A percentile compares a stretch with the other conserved stretches of the same genome.
Conservation (phyloP, 495 filamentous ascomycete genomes). For the Pyrenula massariospora region DNA sequence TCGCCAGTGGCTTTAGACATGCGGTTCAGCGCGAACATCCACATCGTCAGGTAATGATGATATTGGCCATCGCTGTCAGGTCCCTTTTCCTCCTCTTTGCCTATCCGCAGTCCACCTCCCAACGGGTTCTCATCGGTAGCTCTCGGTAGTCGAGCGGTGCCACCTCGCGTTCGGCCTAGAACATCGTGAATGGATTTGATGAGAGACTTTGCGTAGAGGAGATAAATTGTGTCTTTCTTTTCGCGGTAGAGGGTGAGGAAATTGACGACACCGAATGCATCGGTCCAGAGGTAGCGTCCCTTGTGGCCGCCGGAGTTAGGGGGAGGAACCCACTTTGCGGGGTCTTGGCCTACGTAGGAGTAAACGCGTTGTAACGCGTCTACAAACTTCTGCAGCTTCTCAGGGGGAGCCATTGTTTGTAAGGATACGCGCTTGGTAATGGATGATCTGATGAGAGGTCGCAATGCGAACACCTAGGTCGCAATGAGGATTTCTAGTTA, state of each 20-base stretch:
- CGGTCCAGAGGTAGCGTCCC: slow-evolving; percentile 60
- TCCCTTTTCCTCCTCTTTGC: slow-evolving; percentile 40
- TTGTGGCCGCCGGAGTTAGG: slow-evolving; percentile 45
- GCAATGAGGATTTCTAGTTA: neutral
- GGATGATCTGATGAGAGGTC: neutral
- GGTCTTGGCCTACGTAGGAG: slow-evolving; percentile 18
- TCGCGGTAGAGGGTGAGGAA: slow-evolving; percentile 44
- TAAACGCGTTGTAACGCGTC: slow-evolving; percentile 29
- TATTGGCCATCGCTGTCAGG: slow-evolving; percentile 54
- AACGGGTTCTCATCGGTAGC: slow-evolving; percentile 45
- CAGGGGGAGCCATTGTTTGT: neutral
- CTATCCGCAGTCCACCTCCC: slow-evolving; percentile 51
- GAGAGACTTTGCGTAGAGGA: slow-evolving; percentile 39
- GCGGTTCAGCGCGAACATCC: slow-evolving; percentile 61
- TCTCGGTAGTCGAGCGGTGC: slow-evolving; percentile 30
- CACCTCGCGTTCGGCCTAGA: slow-evolving; percentile 44
- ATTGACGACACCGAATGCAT: slow-evolving; percentile 59
- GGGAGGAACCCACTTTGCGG: slow-evolving; percentile 28
- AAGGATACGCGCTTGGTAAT: neutral
- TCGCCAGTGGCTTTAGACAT: slow-evolving; percentile 40
- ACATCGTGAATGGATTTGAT: slow-evolving; percentile 42
- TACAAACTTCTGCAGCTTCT: slow-evolving; percentile 12
- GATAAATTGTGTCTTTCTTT: slow-evolving; percentile 27
- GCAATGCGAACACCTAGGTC: neutral
- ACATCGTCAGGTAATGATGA: slow-evolving; percentile 57